Evolutionary conservation across 2,329 filamentous ascomycete species (phyloP), one percentile per base, ranked within the genome.

Genomic region (Exophiala mesophila): DNA sequence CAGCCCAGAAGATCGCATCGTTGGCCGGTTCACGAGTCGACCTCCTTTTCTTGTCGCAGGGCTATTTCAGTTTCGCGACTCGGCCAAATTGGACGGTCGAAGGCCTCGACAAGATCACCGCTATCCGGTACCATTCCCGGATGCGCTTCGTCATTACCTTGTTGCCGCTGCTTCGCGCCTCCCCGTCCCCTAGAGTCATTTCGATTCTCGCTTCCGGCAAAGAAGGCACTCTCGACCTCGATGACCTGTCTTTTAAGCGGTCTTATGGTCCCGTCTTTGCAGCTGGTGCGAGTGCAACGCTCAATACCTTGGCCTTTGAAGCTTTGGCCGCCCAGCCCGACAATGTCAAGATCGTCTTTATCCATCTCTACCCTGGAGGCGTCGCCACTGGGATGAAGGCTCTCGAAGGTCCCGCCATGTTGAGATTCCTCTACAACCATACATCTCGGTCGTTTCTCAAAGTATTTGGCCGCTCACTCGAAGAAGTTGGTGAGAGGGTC

Each of bases 61-160:
- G 49, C 26, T 50, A 42, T 26, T 19, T 50, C 20, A 36, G 31
- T 5, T 44, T 50, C 29, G 10, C 15, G 4, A 32, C 40, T 6
- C 18, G 35, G 24, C 28, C 39, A 75, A 78, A 80, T 46, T 41
- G 20, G 19, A 80, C 77, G 0, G 38, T 62, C 0, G 80, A 84
- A 59, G 76, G 74, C 2, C 63, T 84, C 2, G 69, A 77, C 38
- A 64, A 69, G 19, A 66, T 71, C 21, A 66, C 70, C 17, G 66
- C 71, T 5, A 65, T 82, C 12, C 64, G 66, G 15, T 76, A 73
- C 60, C 81, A 82, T 60, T 67, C 73, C 3, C 78, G 78, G 15
- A 68, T 74, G 49, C 74, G 76, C 28, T 75, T 81, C 54, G 66
- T 74, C 9, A 44, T 67, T 32, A 77, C 79, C 40, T 68, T 83